Evolutionary conservation across 129 eudicot species (phyloP).

Genomic region (Artemisia annua): DNA sequence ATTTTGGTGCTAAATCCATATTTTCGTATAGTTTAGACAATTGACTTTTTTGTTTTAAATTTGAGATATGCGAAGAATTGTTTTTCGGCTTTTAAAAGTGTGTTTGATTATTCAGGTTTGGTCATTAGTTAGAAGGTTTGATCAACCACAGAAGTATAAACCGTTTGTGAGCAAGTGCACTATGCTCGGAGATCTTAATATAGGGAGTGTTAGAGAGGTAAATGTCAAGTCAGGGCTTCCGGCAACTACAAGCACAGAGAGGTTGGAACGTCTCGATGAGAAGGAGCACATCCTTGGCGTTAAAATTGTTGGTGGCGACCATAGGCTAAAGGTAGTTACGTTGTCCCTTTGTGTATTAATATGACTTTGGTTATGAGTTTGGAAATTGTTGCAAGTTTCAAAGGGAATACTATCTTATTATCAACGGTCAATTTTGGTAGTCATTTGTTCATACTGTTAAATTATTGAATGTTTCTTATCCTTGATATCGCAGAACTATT

Average conservation of each 20-base stretch:
- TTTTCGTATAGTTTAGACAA: too few relatives aligned
- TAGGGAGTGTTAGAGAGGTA: constrained; percentile 81
- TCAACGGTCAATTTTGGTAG: too few relatives aligned
- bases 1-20: not conserved
- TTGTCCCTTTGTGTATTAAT: not conserved
- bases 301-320: constrained; percentile 76
- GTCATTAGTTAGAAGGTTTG: constrained; percentile 79
- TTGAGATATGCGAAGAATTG: not conserved
- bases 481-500: constrained; percentile 52
- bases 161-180: constrained; percentile 72
- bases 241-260: constrained; percentile 80
- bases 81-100: not conserved
- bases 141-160: constrained; percentile 81
- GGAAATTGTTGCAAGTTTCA: not conserved
- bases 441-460: not conserved
- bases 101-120: constrained; percentile 51
- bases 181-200: constrained; percentile 57
- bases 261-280: constrained; percentile 68
- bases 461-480: not conserved
- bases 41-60: not conserved
- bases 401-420: not conserved
- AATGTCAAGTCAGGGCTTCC: constrained; percentile 81
- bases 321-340: constrained; percentile 59
- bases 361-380: not conserved
- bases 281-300: constrained; percentile 68